Evolutionary conservation across 2,329 filamentous ascomycete species (phyloP), one percentile per base, ranked within the genome.

Genomic region (Xylaria sp.): DNA sequence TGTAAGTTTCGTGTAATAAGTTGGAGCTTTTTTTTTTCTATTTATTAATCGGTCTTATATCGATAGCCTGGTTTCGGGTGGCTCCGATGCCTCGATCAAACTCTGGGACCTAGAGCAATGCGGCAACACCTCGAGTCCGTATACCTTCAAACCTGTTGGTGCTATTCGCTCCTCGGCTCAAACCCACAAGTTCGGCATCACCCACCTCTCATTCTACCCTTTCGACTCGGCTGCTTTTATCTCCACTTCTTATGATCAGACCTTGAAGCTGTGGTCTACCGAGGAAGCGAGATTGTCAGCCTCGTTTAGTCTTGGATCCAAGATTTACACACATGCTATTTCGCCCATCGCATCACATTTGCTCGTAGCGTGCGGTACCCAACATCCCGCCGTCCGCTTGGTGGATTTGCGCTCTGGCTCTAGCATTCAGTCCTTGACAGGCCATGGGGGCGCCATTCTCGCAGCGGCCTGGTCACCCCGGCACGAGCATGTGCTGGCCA

Each of bases 371-470:
- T 96, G 93, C 75, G 94, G 92, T 0, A 97, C 94, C 0, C 93
- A 97, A 71, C 90, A 96, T 77, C 93, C 93, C 6, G 86, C 92
- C 30, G 92, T 97, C 14, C 90, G 94, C 17, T 87, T 98, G 6
- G 89, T 98, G 5, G 95, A 98, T 77, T 85, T 98, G 39, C 91
- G 92, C 61, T 94, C 94, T 0, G 93, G 93, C 2, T 87, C 93
- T 17, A 89, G 86, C 56, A 90, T 92, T 1, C 92, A 94, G 76
- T 88, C 90, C 1, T 83, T 94, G 34, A 85, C 90, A 1, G 90
- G 91, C 0, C 90, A 92, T 70, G 86, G 88, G 45, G 89, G 89
- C 0, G 88, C 90, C 4, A 86, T 93, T 0, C 81, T 93, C 4
- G 87, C 90, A 0, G 84, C 92, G 0, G 86, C 89, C 3, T 98